These are phyloP conservation scores for Phytophthora nicotianae DNA, from an alignment of 352 stramenopile species.

Conservation along the genomic window DNA sequence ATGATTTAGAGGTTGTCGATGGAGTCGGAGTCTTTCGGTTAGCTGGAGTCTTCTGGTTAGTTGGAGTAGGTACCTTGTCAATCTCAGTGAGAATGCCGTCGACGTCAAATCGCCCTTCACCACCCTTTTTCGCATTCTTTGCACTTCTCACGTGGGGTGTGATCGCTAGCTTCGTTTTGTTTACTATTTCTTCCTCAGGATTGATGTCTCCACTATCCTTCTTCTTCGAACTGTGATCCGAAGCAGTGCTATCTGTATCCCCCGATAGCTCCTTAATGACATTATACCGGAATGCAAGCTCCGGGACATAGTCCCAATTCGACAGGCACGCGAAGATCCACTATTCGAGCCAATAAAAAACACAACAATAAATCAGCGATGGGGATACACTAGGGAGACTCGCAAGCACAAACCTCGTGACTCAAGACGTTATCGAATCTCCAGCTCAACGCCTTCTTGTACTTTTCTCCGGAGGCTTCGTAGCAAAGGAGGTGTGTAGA, in stretches of 20 bases:
- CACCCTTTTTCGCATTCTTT: slow-evolving; percentile 34
- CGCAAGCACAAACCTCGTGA: slow-evolving; percentile 60
- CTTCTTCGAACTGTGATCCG: slow-evolving; percentile 28
- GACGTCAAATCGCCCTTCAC: slow-evolving; percentile 55
- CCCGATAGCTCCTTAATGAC: slow-evolving; percentile 26
- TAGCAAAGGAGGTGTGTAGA: slow-evolving; percentile 85
- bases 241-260: slow-evolving; percentile 33
- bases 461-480: slow-evolving; percentile 83
- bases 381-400: neutral
- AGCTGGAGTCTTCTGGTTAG: slow-evolving; percentile 30
- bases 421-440: slow-evolving; percentile 80
- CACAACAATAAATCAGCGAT: slow-evolving; percentile 4
- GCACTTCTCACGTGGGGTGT: slow-evolving; percentile 29
- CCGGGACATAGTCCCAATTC: slow-evolving; percentile 66
- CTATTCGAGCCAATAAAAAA: slow-evolving; percentile 36
- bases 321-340: slow-evolving; percentile 80
- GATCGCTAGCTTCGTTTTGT: slow-evolving; percentile 30
- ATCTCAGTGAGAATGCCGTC: slow-evolving; percentile 63
- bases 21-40: slow-evolving; percentile 19
- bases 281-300: slow-evolving; percentile 57
- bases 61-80: slow-evolving; percentile 52
- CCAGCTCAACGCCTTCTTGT: slow-evolving; percentile 86
- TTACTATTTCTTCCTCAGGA: slow-evolving; percentile 24
- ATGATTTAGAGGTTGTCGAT: slow-evolving; percentile 12
- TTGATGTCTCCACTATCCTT: slow-evolving; percentile 27